Conservation (phyloP, 768 basidiomycete species). For the Lactifluus rugatus region DNA sequence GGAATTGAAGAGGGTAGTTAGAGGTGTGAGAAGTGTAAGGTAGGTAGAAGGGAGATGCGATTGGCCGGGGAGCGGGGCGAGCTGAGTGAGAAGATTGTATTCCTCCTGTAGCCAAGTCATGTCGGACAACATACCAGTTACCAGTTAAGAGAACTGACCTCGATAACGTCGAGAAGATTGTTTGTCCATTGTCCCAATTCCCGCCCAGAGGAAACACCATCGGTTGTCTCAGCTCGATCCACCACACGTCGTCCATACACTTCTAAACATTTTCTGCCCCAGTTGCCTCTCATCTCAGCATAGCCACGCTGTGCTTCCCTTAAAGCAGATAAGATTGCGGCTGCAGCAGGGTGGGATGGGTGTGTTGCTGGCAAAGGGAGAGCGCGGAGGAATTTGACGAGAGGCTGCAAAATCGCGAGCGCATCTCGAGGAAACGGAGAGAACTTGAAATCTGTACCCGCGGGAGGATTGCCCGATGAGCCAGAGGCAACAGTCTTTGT, state of each 20-base stretch:
- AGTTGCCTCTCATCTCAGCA: constrained; percentile 77
- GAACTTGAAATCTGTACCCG: constrained; percentile 46
- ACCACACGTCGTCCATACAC: constrained; percentile 57
- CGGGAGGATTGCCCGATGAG: constrained; percentile 63
- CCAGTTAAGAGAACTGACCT: constrained; percentile 34
- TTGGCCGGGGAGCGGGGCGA: constrained; percentile 49
- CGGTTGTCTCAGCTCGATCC: constrained; percentile 60
- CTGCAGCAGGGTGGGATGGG: constrained; percentile 71
- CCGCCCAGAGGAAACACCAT: constrained; percentile 52
- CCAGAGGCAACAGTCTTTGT: constrained; percentile 86
- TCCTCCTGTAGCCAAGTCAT: constrained; percentile 41
- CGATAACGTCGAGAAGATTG: constrained; percentile 51
- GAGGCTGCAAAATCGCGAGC: constrained; percentile 44
- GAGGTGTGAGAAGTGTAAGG: constrained; percentile 49
- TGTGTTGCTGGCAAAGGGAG: constrained; percentile 72
- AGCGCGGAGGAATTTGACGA: constrained; percentile 60
- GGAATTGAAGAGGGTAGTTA: constrained; percentile 55
- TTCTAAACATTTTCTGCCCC: constrained; percentile 69
- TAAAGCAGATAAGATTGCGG: constrained; percentile 50
- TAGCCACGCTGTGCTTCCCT: constrained; percentile 75
- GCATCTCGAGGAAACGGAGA: constrained; percentile 47
- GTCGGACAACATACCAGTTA: not conserved
- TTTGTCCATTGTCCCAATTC: constrained; percentile 70
- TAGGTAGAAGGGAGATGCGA: constrained; percentile 49
- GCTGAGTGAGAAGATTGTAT: constrained; percentile 50